These are phyloP conservation scores for Amoebophrya sp. DNA, from an alignment of 169 alveolate species.

Conservation along the genomic window DNA sequence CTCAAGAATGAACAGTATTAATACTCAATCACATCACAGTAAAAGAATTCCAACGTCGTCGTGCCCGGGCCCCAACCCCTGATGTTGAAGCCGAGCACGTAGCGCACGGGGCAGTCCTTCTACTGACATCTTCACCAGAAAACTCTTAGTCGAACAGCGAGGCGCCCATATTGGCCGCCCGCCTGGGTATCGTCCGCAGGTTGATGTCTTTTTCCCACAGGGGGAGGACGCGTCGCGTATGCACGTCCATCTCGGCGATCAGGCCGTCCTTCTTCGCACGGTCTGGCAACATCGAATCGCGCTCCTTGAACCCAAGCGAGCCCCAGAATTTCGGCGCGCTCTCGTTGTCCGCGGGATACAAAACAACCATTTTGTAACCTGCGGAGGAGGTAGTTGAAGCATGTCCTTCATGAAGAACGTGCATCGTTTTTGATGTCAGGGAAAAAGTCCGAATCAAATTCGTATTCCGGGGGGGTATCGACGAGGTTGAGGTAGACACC, in stretches of 20 bases:
- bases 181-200: neutral
- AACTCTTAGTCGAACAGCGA: no score
- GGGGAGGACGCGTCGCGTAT: neutral
- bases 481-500: no score
- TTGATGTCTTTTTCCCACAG: neutral
- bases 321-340: neutral
- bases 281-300: neutral
- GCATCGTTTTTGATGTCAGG: neutral
- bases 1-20: no score
- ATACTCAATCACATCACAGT: no score
- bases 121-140: no score
- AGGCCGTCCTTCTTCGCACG: neutral
- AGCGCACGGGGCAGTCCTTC: no score
- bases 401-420: neutral
- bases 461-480: no score
- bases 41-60: no score
- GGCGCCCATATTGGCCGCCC: no score
- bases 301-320: neutral
- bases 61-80: no score
- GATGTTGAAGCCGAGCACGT: no score
- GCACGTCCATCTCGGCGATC: neutral
- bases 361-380: neutral
- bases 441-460: neutral
- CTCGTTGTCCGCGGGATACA: neutral
- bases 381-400: neutral